phyloP scores from a whole-genome alignment of 2,329 filamentous ascomycete species.

The Trichophyton mentagrophytes region DNA sequence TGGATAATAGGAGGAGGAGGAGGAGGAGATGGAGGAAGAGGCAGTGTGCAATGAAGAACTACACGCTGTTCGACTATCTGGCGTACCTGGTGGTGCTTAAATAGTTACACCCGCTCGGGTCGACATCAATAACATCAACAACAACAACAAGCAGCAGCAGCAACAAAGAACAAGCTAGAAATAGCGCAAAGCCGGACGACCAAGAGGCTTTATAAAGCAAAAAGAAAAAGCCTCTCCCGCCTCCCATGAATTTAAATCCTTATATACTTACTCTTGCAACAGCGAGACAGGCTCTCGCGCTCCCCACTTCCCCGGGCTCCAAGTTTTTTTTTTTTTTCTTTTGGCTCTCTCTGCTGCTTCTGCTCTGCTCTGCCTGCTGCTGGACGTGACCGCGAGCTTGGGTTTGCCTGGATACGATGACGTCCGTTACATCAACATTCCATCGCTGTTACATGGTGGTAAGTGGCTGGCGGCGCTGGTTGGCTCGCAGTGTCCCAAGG shows the following conservation, averaged over 20 bases:
- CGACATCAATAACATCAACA: not conserved
- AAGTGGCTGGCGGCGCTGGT: not conserved
- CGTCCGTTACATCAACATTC: not conserved
- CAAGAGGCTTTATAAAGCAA: no score
- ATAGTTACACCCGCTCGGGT: not conserved
- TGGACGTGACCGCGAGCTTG: not conserved
- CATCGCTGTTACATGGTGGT: not conserved
- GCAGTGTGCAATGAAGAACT: not conserved
- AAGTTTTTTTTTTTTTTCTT: not conserved
- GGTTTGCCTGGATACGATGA: not conserved
- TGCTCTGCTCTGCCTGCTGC: not conserved
- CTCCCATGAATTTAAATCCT: not conserved
- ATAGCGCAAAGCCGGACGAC: no score
- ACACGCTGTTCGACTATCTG: not conserved
- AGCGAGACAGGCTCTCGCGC: not conserved
- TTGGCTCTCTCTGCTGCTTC: not conserved
- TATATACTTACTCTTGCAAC: not conserved
- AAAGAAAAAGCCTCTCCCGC: no score
- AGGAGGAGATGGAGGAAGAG: not conserved
- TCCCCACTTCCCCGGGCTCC: slow-evolving; percentile 3
- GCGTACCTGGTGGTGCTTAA: not conserved
- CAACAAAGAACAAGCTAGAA: no score
- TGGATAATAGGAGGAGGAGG: not conserved
- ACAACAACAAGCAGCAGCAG: no score
- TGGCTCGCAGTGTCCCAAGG: not conserved